phyloP scores from a whole-genome alignment of 192 early-diverging fungal species.

The Coemansia sp. region DNA sequence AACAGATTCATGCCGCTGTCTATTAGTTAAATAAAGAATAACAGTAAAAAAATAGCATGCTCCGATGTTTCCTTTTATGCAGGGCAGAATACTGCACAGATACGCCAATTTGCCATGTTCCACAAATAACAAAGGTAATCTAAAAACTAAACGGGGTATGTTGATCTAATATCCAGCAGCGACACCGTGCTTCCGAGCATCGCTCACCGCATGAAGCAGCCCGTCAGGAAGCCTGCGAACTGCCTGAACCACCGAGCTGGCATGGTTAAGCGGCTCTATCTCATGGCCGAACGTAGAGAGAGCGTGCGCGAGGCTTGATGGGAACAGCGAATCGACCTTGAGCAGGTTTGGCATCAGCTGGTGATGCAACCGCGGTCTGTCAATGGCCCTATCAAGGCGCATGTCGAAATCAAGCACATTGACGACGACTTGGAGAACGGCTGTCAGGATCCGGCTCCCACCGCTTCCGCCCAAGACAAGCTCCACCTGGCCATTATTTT shows the following conservation, averaged over 20 bases:
- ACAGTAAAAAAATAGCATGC: no score
- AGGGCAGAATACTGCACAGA: no score
- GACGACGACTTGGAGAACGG: slow-evolving; percentile 71
- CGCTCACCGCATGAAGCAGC: slow-evolving; percentile 59
- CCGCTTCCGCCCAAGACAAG: slow-evolving; percentile 84
- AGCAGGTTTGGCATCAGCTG: slow-evolving; percentile 82
- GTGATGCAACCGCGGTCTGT: slow-evolving; percentile 78
- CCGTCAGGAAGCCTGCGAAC: slow-evolving; percentile 51
- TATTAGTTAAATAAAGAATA: background rate
- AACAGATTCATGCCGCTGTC: background rate
- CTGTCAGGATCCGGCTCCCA: slow-evolving; percentile 79
- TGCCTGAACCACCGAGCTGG: slow-evolving; percentile 59
- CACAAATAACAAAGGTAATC: no score
- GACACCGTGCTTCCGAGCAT: slow-evolving; percentile 63
- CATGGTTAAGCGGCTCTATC: slow-evolving; percentile 32
- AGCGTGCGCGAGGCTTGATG: slow-evolving; percentile 22
- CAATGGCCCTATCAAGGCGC: slow-evolving; percentile 68
- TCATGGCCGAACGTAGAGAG: slow-evolving; percentile 50
- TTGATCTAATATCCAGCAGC: slow-evolving; percentile 56
- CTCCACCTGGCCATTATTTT: slow-evolving; percentile 58
- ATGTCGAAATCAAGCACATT: slow-evolving; percentile 73
- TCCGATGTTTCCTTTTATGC: no score
- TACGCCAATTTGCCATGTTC: no score
- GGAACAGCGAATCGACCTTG: slow-evolving; percentile 53
- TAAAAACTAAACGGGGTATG: background rate